These are phyloP conservation scores for Coccomyxa sp. DNA, from an alignment of 139 green algal species.

Conservation along the genomic window DNA sequence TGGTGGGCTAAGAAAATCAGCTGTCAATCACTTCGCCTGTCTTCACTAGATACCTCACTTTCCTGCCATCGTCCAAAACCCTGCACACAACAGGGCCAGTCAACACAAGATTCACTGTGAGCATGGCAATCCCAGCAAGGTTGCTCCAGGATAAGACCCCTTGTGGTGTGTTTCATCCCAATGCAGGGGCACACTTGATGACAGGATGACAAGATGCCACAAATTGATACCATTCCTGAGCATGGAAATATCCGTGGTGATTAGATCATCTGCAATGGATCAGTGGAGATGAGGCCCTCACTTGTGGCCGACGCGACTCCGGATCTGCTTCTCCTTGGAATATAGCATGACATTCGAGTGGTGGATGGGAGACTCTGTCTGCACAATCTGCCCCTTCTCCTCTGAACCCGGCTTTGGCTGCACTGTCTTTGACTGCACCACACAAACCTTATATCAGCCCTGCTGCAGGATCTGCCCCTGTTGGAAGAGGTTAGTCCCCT, in stretches of 20 bases:
- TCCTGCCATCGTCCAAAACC: conserved; percentile 59
- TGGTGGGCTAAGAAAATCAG: not conserved
- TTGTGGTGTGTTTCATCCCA: too few species aligned
- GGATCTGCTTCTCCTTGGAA: conserved; percentile 66
- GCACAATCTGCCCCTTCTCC: conserved; percentile 79
- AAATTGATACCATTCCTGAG: not conserved
- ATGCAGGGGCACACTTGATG: not conserved
- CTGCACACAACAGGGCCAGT: conserved; percentile 9
- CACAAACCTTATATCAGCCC: not conserved
- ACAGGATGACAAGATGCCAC: not conserved
- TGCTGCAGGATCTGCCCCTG: not conserved
- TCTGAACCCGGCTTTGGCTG: conserved; percentile 64
- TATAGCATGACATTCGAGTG: conserved; percentile 97
- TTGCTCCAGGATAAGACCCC: not conserved
- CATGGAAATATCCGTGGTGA: not conserved
- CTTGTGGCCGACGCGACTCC: conserved; percentile 73
- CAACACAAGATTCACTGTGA: not conserved
- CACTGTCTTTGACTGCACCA: conserved; percentile 67
- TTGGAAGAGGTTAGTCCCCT: not conserved
- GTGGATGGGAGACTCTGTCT: conserved; percentile 86
- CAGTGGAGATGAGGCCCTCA: conserved; percentile 3
- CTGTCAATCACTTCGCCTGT: conserved; percentile 73
- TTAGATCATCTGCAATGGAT: not conserved
- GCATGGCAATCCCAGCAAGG: not conserved
- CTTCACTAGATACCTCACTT: conserved; percentile 85